Evolutionary conservation across 1,284 basidiomycete species (phyloP).

Genomic region (Trametes hirsuta): DNA sequence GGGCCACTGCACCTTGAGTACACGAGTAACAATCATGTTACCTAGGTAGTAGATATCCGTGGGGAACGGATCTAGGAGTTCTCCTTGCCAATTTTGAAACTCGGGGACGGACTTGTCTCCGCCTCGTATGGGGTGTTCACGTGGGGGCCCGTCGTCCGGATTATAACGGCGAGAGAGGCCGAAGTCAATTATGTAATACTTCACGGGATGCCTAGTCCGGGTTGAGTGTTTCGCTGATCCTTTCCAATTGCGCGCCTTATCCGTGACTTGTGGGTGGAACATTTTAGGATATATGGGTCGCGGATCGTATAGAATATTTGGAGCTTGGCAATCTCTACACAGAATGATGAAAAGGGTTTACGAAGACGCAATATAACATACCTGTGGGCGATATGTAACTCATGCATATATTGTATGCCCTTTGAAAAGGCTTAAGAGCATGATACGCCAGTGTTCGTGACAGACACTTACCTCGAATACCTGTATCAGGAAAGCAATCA

Average conservation of each 20-base stretch:
- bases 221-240: conserved; percentile 27
- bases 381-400: conserved; percentile 9
- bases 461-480: conserved; percentile 24
- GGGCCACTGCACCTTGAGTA: conserved; percentile 20
- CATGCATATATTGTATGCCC: conserved; percentile 15
- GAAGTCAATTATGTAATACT: conserved; percentile 25
- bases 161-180: conserved; percentile 36
- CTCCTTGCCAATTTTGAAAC: conserved; percentile 7
- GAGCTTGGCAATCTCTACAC: conserved; percentile 39
- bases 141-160: conserved; percentile 11
- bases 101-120: conserved; percentile 19
- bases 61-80: conserved; percentile 5
- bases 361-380: neutral
- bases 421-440: conserved; percentile 6
- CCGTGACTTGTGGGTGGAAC: conserved; percentile 32
- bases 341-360: neutral
- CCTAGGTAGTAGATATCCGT: conserved; percentile 26
- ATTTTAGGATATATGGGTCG: conserved; percentile 30
- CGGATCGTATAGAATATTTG: conserved; percentile 45
- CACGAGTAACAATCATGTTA: conserved; percentile 24
- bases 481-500: conserved; percentile 26
- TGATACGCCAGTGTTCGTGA: conserved; percentile 6
- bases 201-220: conserved; percentile 33
- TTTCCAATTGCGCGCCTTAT: conserved; percentile 22
- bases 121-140: conserved; percentile 13